Base-by-base conservation (phyloP, 805 yeast species). In the Candida takata region DNA sequence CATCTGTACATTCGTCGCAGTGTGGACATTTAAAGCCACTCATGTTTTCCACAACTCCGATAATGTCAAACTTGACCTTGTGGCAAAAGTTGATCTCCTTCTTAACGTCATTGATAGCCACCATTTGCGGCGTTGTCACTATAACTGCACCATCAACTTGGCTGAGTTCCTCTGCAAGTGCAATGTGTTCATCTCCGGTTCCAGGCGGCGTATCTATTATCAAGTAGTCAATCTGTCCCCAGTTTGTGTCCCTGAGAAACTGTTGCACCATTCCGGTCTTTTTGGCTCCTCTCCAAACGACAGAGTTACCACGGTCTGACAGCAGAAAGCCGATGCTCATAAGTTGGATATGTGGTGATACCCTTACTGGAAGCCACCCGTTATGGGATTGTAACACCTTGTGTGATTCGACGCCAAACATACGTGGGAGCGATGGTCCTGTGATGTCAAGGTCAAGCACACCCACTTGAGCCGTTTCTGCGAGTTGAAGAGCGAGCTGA, bases 201-300 rank as follows among this genome's bases (percentile, higher is more conserved):
- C 99, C 99, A 0, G 99, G 99, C 1, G 99, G 99, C 0, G 99
- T 92, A 56, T 92, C 99, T 6, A 92, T 87, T 23, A 92, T 61
- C 37, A 90, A 61, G 54, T 84, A 90, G 37, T 85, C 76, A 19
- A 71, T 64, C 14, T 69, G 72, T 0, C 86, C 95, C 99, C 99
- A 92, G 20, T 74, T 74, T 2, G 90, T 95, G 55, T 92, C 97
- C 42, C 76, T 74, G 28, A 94, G 65, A 54, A 92, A 90, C 61
- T 92, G 99, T 42, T 88, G 73, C 25, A 92, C 84, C 97, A 92
- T 92, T 11, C 97, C 96, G 0, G 97, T 88, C 55, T 94, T 92
- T 60, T 90, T 87, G 3, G 99, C 98, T 0, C 99, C 99, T 53
- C 97, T 69, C 99, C 99, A 92, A 8, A 92, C 97, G 13, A 92